Percentiles rank a stretch among this genome's conserved stretches.
These are phyloP conservation scores for Umbellularia californica DNA, from an alignment of 164 flowering plant genomes.

Conservation along the genomic window DNA sequence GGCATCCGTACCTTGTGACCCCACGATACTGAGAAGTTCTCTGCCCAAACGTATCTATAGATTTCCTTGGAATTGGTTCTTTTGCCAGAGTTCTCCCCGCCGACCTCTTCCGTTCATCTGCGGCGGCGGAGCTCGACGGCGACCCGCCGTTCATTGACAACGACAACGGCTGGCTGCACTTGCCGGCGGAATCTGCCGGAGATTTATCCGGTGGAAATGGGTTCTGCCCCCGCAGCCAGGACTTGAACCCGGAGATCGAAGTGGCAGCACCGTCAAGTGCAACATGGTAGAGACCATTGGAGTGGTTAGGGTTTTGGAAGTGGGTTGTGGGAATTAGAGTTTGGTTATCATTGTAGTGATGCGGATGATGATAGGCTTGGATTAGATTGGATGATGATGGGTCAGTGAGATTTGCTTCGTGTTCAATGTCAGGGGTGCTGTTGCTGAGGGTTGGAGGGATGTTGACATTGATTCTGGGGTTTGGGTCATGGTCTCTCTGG, in stretches of 20 bases:
- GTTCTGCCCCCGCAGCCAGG: conserved; percentile 55
- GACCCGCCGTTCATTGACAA: conserved; percentile 43
- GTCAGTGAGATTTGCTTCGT: conserved; percentile 11
- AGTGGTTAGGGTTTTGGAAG: conserved; percentile 9
- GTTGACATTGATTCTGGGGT: conserved; percentile 43
- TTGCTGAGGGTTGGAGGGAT: conserved; percentile 28
- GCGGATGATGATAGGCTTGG: conserved; percentile 13
- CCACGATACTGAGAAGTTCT: conserved; percentile 90
- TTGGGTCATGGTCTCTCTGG: conserved; percentile 9
- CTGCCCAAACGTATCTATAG: conserved; percentile 83
- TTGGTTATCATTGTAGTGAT: conserved; percentile 12
- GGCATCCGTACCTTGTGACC: conserved; percentile 60
- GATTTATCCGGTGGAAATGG: conserved; percentile 21
- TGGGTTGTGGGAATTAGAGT: conserved; percentile 17
- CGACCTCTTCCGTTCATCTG: conserved; percentile 34
- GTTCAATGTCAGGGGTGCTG: conserved; percentile 10
- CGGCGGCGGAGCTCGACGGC: conserved; percentile 10
- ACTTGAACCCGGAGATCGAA: conserved; percentile 52
- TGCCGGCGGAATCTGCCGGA: conserved; percentile 3
- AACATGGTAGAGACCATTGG: conserved; percentile 16
- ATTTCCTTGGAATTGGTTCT: conserved; percentile 61
- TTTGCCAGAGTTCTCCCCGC: conserved; percentile 24
- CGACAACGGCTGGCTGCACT: conserved; percentile 32
- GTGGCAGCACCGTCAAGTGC: conserved; percentile 27
- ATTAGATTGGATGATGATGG: conserved; percentile 15